Base-by-base conservation (phyloP, 441 rosid genomes). In the Flueggea neowawraea region DNA sequence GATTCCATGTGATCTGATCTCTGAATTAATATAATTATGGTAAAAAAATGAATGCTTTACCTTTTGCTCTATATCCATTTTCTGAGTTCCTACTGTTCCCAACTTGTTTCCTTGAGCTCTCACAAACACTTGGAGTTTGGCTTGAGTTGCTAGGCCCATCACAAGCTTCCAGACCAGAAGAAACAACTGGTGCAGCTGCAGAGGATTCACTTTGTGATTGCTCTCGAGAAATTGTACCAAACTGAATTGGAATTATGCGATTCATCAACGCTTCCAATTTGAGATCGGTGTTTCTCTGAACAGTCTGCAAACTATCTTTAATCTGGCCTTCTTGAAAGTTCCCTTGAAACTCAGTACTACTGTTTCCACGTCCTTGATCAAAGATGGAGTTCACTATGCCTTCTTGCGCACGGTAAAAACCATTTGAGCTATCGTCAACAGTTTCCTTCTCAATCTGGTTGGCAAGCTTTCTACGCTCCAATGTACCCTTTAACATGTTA, bases 131-230 rank as follows among this genome's bases (percentile, higher is more conserved):
- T 50, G 59, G 54, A 48, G 75, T 70, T 67, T 84, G 93, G 57
- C 79, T 70, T 16, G 94, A 87, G 78, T 73, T 77, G 76, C 80
- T 79, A 12, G 86, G 87, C 54, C 82, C 87, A 66, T 85, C 95
- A 68, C 79, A 83, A 10, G 68, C 76, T 63, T 85, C 90, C 53
- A 83, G 75, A 62, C 83, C 80, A 60, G 84, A 75, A 69, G 93
- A 87, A 70, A 79, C 16, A 49, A 84, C 78, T 9, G 86, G 89
- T 54, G 90, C 84, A 70, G 81, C 90, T 43, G 90, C 87, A 6
- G 93, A 87, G 62, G 95, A 87, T 75, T 82, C 91, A 49, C 86
- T 81, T 55, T 68, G 90, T n/a, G 95, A 87, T 57, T 82, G 77
- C 77, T 87, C 90, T 52, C 70, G 65, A 62, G 90, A 87, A 67